phyloP scores from a whole-genome alignment of 768 basidiomycete genomes.

The Symmetrospora coprosmae region DNA sequence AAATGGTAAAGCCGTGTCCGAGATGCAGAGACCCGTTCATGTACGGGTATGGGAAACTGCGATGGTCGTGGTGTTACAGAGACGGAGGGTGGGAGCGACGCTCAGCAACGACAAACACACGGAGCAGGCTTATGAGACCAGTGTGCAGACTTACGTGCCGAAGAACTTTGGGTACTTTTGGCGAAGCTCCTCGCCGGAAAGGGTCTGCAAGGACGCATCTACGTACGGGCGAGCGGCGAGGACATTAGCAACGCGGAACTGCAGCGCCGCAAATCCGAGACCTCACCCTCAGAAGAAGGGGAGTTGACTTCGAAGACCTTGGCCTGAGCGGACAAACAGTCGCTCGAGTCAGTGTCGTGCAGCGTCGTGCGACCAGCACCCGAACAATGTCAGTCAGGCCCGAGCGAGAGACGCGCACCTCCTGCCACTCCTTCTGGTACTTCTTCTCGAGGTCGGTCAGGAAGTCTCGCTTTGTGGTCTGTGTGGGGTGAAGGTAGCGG shows the following conservation, averaged over 20 bases:
- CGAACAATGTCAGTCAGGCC: no score
- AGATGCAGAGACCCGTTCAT: constrained; percentile 97
- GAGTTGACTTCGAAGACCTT: constrained; percentile 72
- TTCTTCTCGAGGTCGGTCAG: constrained; percentile 66
- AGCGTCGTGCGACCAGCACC: no score
- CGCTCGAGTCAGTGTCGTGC: no score
- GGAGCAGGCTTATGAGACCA: neutral
- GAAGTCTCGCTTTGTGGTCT: constrained; percentile 90
- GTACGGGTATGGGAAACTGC: constrained; percentile 42
- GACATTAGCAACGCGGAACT: neutral
- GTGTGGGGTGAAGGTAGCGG: no score
- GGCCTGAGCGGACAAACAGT: constrained; percentile 4
- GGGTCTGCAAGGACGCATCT: constrained; percentile 43
- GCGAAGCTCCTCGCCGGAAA: constrained; percentile 52
- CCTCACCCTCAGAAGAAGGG: constrained; percentile 50
- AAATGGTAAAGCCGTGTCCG: constrained; percentile 94
- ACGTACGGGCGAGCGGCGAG: constrained; percentile 23
- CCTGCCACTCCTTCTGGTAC: constrained; percentile 69
- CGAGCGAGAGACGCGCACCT: constrained; percentile 40
- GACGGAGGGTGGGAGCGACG: no score
- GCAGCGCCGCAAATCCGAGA: no score
- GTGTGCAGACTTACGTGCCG: constrained; percentile 80
- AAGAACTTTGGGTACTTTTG: constrained; percentile 88
- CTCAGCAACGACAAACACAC: neutral
- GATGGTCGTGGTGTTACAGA: no score